phyloP scores from a whole-genome alignment of 805 yeast genomes.

The Clavispora vitiphila region DNA sequence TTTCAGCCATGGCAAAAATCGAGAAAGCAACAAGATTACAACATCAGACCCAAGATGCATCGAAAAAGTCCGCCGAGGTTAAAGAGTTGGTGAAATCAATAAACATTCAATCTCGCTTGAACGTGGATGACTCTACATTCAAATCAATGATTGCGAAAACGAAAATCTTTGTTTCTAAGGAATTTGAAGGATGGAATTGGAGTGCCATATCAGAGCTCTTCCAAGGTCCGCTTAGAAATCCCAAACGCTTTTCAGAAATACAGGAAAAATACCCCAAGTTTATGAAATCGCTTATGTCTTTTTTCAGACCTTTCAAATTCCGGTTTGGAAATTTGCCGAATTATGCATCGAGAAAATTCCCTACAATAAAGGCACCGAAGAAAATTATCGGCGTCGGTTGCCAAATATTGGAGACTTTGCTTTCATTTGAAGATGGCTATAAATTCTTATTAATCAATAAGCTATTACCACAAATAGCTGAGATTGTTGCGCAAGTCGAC shows the following conservation, averaged over 20 bases:
- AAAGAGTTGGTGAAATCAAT: constrained; percentile 18
- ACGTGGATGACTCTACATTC: constrained; percentile 60
- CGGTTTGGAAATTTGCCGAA: constrained; percentile 47
- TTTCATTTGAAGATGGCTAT: constrained; percentile 61
- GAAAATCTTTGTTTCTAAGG: constrained; percentile 71
- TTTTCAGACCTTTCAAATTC: constrained; percentile 86
- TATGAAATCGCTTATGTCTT: constrained; percentile 76
- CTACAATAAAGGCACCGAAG: constrained; percentile 40
- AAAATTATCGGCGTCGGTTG: constrained; percentile 71
- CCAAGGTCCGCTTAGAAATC: constrained; percentile 75
- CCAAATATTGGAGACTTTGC: constrained; percentile 61
- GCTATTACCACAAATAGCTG: constrained; percentile 81
- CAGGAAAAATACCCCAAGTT: constrained; percentile 73
- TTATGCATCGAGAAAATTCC: constrained; percentile 6
- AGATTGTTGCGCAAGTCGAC: constrained; percentile 79
- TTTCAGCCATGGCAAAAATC: constrained; percentile 10
- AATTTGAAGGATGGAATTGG: constrained; percentile 87
- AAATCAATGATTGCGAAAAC: constrained; percentile 63
- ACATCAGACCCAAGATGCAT: not conserved
- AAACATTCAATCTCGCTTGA: constrained; percentile 18
- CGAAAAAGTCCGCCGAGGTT: constrained; percentile 10
- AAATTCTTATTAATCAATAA: constrained; percentile 66
- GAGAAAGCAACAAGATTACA: constrained; percentile 11
- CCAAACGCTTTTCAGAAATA: constrained; percentile 70
- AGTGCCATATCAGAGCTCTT: constrained; percentile 62